Conservation (phyloP, 345 rosid species). For the Populus simonii region DNA sequence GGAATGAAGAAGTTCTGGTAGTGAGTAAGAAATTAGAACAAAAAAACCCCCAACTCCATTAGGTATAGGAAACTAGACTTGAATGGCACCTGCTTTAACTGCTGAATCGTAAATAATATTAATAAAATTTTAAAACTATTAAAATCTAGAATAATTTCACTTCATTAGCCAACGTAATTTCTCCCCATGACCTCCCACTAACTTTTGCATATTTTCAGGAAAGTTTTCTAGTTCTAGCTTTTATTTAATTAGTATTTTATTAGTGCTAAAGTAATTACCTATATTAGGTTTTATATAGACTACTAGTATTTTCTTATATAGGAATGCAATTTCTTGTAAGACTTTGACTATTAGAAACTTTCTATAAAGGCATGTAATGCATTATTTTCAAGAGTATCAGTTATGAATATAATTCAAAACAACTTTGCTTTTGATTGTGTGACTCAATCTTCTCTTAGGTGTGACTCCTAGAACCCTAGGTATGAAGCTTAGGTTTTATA, state of each 20-base stretch:
- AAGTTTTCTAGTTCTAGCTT: background rate
- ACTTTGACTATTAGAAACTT: background rate
- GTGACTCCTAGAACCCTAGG: background rate
- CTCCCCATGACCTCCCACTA: background rate
- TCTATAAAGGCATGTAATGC: background rate
- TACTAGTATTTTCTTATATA: background rate
- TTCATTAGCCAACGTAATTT: background rate
- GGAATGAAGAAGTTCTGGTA: background rate
- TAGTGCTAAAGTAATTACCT: background rate
- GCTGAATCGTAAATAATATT: background rate
- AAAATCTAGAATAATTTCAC: too few species aligned
- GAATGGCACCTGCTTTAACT: too few species aligned
- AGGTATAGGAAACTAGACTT: too few species aligned
- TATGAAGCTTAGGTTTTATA: background rate
- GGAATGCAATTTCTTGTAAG: background rate
- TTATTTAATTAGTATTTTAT: too few species aligned
- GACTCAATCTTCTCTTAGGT: background rate
- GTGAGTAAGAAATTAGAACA: background rate
- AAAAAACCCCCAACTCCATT: background rate
- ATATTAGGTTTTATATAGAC: too few species aligned
- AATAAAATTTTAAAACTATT: background rate
- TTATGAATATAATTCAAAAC: too few species aligned
- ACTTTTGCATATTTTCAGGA: background rate
- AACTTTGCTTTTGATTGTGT: background rate
- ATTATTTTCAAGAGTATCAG: background rate